These are phyloP conservation scores for Pestalotiopsis fici DNA, from an alignment of 2,329 filamentous ascomycete genomes.

Conservation along the genomic window DNA sequence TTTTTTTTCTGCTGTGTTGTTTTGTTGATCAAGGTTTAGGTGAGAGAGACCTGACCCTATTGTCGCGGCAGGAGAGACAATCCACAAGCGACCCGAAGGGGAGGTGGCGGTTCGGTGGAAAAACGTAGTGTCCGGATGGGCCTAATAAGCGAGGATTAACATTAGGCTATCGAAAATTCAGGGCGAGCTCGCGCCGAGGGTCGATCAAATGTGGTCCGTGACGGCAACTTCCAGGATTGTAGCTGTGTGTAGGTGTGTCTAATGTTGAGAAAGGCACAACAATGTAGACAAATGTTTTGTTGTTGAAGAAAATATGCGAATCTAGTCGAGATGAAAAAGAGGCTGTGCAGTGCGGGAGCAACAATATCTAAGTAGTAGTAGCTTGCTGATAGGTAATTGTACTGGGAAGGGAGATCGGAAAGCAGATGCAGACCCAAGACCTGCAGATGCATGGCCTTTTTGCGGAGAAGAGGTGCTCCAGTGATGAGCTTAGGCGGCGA, in stretches of 20 bases:
- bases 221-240: neutral
- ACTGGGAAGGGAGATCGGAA: neutral
- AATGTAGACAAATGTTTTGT: neutral
- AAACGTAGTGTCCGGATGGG: neutral
- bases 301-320: neutral
- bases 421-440: neutral
- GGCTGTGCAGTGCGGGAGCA: neutral
- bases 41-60: neutral
- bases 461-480: conserved; percentile 3
- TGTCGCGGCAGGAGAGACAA: neutral
- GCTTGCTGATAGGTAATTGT: neutral
- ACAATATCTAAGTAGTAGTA: neutral
- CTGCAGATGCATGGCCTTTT: conserved; percentile 1
- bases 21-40: neutral
- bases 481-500: conserved; percentile 1
- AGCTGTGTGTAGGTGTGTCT: neutral
- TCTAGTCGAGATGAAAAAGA: neutral
- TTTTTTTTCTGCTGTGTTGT: neutral
- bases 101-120: neutral
- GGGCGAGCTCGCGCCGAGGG: neutral
- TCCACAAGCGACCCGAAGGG: neutral
- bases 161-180: neutral
- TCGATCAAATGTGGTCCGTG: neutral
- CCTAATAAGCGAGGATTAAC: neutral
- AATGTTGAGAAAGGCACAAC: neutral